Conservation (phyloP, 306 rosid genomes). For the Nissolia schottii region DNA sequence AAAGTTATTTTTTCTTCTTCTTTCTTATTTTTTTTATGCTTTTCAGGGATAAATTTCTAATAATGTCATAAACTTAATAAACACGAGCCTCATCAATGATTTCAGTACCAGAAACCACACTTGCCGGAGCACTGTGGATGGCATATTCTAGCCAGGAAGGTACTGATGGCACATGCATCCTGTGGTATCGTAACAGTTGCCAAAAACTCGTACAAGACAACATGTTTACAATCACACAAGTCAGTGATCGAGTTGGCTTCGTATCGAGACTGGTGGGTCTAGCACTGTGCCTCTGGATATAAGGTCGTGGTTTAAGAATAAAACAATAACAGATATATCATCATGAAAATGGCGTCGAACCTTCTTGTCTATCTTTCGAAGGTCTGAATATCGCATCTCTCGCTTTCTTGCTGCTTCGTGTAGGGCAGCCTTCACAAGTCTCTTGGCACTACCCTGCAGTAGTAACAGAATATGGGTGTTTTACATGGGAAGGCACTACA, state of each 20-base stretch:
- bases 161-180: background rate
- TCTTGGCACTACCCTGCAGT: slow-evolving; percentile 78
- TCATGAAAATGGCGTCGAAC: slow-evolving; percentile 88
- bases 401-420: slow-evolving; percentile 79
- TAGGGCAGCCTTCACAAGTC: slow-evolving; percentile 74
- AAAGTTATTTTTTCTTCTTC: background rate
- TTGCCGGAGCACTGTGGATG: background rate
- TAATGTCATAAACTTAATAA: slow-evolving; percentile 22
- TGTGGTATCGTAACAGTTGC: background rate
- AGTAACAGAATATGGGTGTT: background rate
- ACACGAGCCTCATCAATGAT: slow-evolving; percentile 22
- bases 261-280: slow-evolving; percentile 55
- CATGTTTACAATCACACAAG: slow-evolving; percentile 18
- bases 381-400: slow-evolving; percentile 76
- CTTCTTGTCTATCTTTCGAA: slow-evolving; percentile 71
- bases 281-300: slow-evolving; percentile 50
- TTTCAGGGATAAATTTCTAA: slow-evolving; percentile 10
- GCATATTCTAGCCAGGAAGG: slow-evolving; percentile 12
- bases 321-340: slow-evolving; percentile 80
- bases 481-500: background rate
- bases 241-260: slow-evolving; percentile 56
- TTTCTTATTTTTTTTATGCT: background rate
- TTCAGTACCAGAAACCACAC: slow-evolving; percentile 1
- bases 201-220: slow-evolving; percentile 14
- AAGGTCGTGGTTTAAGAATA: slow-evolving; percentile 79